These are phyloP conservation scores for Tieghemiomyces parasiticus DNA, from an alignment of 192 early-diverging fungal genomes.

Conservation along the genomic window DNA sequence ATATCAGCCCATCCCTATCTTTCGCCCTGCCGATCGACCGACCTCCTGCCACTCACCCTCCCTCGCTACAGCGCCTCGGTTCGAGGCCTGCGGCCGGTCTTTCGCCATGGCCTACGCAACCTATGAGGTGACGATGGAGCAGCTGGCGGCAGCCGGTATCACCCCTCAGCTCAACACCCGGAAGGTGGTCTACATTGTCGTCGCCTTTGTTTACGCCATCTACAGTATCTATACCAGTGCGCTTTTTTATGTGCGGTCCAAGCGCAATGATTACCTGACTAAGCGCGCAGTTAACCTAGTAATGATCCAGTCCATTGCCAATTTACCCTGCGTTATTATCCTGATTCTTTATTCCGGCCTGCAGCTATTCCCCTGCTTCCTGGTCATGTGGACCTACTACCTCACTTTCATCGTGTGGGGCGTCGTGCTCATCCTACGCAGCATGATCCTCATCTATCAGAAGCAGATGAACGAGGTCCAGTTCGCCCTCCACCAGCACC, in stretches of 20 bases:
- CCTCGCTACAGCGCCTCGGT: neutral
- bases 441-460: conserved; percentile 20
- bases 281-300: conserved; percentile 18
- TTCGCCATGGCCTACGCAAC: neutral
- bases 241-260: conserved; percentile 13
- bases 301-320: conserved; percentile 15
- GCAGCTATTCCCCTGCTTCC: conserved; percentile 22
- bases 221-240: neutral
- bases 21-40: neutral
- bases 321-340: conserved; percentile 15
- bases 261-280: conserved; percentile 17
- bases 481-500: neutral
- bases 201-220: neutral
- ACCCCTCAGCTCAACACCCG: neutral
- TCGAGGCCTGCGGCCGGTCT: neutral
- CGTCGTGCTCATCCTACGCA: conserved; percentile 11
- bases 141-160: neutral
- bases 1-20: neutral
- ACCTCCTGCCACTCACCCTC: neutral
- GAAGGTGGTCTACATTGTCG: neutral
- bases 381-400: conserved; percentile 21
- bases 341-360: conserved; percentile 16
- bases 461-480: neutral
- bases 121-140: neutral
- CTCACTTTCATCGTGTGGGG: conserved; percentile 13